Base-by-base conservation (phyloP, 2,329 filamentous ascomycete genomes). In the Metarhizium brunneum region DNA sequence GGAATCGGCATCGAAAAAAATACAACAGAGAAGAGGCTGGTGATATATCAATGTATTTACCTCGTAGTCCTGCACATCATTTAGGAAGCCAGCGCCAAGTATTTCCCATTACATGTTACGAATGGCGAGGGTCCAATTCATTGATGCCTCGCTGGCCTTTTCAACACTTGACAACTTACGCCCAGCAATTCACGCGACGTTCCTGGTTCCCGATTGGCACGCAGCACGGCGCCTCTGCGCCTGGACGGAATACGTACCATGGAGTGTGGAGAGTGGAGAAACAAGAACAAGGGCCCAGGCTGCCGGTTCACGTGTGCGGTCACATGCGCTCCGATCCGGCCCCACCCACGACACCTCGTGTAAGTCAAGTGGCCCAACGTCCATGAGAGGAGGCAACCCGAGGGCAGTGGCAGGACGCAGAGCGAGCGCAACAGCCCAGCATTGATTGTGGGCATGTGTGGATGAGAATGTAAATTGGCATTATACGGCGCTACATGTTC, bases 291-390 rank as follows among this genome's bases (percentile, higher is more conserved):
- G 38, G 11, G 38, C 5, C 11, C 42, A 45, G 42, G 42, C 6
- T 6, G 10, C 11, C 42, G 42, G 42, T 16, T 30, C 55, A 57
- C 55, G 52, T 57, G 55, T 6, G 7, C 3, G 7, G 18, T 57
- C 55, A 57, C 52, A 52, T 50, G 55, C 8, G 6, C 29, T 42
- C 7, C 32, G 7, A 8, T 25, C n/a, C 13, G 45, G 52, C 38
- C 43, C 53, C 53, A 52, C 50, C 38, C 45, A 48, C 36, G 45
- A 57, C 56, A 25, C 36, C 47, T 30, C 56, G 56, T 57, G 56
- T 57, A 57, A 57, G 56, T 57, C 56, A 35, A 50, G 36, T 30
- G 35, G 20, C 51, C 54, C 36, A 50, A 57, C 56, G 32, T 45
- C 54, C 53, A 47, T 47, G 29, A 49, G 40, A 47, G 32, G 36